phyloP scores from a whole-genome alignment of 1,139 yeast genomes.

The Yamadazyma buinensis region DNA sequence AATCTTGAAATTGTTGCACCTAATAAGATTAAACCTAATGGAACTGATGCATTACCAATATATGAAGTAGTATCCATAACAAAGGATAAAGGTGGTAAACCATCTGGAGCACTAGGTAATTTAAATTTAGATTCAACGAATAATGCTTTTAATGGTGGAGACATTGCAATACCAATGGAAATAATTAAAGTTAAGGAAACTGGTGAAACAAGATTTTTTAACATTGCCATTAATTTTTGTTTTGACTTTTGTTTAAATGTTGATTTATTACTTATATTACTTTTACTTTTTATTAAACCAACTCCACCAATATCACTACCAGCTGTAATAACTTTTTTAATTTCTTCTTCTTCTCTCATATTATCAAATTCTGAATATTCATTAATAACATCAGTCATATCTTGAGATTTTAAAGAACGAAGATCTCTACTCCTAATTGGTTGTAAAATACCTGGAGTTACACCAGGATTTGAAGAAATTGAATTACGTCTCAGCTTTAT shows the following conservation, averaged over 20 bases:
- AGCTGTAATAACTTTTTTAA: conserved; percentile 8
- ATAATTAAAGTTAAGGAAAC: conserved; percentile 62
- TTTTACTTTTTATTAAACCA: conserved; percentile 1
- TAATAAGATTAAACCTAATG: conserved; percentile 71
- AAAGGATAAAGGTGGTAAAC: conserved; percentile 77
- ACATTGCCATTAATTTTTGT: conserved; percentile 13
- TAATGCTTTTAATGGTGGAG: conserved; percentile 82
- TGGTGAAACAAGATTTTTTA: conserved; percentile 65
- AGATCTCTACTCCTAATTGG: conserved; percentile 31
- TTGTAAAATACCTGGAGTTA: conserved; percentile 11
- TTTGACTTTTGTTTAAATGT: conserved; percentile 4
- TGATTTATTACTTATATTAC: conserved; percentile 1
- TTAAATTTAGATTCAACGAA: conserved; percentile 46
- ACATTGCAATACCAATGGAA: conserved; percentile 66
- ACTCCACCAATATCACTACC: conserved; percentile 13
- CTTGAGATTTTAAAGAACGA: conserved; percentile 47
- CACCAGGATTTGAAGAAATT: conserved; percentile 4
- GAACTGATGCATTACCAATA: conserved; percentile 85
- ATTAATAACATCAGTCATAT: conserved; percentile 52
- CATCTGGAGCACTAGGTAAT: conserved; percentile 73
- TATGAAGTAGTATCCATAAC: conserved; percentile 76
- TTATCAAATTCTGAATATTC: conserved; percentile 54
- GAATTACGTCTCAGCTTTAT: conserved; percentile 12
- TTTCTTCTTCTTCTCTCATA: conserved; percentile 19
- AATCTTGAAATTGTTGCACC: conserved; percentile 87